Percentiles rank a stretch among this genome's conserved stretches.
Evolutionary conservation across 2,329 filamentous ascomycete genomes (phyloP).

Genomic region (Westerdykella sp.): DNA sequence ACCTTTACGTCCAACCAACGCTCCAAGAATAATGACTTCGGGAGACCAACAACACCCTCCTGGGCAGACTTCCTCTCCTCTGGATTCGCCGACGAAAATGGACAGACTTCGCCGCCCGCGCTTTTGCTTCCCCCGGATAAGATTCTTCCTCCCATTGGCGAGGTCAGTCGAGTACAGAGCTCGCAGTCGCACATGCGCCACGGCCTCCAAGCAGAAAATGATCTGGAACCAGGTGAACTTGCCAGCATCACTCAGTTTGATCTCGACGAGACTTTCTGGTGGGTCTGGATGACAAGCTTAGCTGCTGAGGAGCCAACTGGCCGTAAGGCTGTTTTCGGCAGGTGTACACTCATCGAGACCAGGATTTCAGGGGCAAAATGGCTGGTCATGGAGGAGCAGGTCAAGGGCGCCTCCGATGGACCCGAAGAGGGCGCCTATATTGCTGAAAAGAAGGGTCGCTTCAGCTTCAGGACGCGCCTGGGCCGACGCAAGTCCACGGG

Average conservation of each 20-base stretch:
- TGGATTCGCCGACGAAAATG: constrained; percentile 75
- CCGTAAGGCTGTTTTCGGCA: constrained; percentile 87
- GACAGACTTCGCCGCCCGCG: constrained; percentile 56
- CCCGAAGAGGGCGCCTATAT: constrained; percentile 82
- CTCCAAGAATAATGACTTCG: constrained; percentile 61
- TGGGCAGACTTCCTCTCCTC: constrained; percentile 98
- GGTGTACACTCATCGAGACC: constrained; percentile 89
- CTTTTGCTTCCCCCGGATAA: constrained; percentile 87
- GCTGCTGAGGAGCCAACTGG: constrained; percentile 79
- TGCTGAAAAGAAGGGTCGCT: constrained; percentile 90
- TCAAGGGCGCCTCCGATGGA: constrained; percentile 84
- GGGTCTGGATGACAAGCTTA: constrained; percentile 98
- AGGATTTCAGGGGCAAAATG: constrained; percentile 73
- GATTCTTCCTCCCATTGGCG: constrained; percentile 76
- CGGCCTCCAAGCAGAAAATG: constrained; percentile 62
- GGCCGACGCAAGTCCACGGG: constrained; percentile 49
- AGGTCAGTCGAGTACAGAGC: constrained; percentile 62
- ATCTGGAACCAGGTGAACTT: constrained; percentile 83
- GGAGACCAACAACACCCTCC: constrained; percentile 86
- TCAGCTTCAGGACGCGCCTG: constrained; percentile 70
- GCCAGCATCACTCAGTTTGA: constrained; percentile 83
- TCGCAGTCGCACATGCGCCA: constrained; percentile 69
- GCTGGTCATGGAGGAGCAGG: constrained; percentile 93
- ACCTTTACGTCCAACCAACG: constrained; percentile 61
- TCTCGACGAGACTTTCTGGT: constrained; percentile 96